Evolutionary conservation across 352 stramenopile species (phyloP).

Genomic region (Pythium rishiriense): DNA sequence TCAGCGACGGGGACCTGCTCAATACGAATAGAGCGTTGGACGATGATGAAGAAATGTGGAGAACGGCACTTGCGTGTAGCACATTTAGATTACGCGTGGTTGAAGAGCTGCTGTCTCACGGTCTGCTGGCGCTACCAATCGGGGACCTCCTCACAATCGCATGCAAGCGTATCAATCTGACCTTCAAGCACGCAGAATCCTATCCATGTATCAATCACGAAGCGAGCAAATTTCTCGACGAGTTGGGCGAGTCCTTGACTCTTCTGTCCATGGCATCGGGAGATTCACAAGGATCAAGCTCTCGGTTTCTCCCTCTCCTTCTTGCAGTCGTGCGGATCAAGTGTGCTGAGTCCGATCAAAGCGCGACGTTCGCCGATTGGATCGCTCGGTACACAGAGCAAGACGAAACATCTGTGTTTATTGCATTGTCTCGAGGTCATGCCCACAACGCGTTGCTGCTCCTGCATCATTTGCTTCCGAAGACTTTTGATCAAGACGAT

Average conservation of each 20-base stretch:
- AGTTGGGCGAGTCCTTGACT: background rate
- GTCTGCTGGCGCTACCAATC: background rate
- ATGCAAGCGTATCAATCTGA: background rate
- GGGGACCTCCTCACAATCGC: background rate
- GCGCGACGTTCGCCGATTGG: background rate
- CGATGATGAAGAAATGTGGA: background rate
- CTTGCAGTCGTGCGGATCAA: constrained; percentile 8
- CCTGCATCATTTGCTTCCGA: constrained; percentile 10
- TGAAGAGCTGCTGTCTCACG: constrained; percentile 5
- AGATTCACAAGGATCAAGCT: constrained; percentile 1
- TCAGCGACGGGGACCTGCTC: background rate
- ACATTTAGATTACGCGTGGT: background rate
- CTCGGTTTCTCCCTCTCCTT: background rate
- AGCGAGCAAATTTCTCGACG: background rate
- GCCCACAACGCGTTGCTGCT: constrained; percentile 15
- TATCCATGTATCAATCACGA: background rate
- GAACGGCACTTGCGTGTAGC: background rate
- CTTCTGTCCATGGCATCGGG: background rate
- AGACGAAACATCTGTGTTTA: background rate
- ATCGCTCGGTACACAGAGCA: background rate
- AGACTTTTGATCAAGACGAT: background rate
- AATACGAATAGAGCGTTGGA: background rate
- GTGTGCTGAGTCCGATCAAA: background rate
- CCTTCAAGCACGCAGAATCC: background rate
- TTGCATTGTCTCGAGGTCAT: background rate